A percentile compares a stretch with the other conserved stretches of the same genome.
These are phyloP conservation scores for Teratosphaeria pseudoeucalypti DNA, from an alignment of 2,329 filamentous ascomycete species.

Conservation along the genomic window DNA sequence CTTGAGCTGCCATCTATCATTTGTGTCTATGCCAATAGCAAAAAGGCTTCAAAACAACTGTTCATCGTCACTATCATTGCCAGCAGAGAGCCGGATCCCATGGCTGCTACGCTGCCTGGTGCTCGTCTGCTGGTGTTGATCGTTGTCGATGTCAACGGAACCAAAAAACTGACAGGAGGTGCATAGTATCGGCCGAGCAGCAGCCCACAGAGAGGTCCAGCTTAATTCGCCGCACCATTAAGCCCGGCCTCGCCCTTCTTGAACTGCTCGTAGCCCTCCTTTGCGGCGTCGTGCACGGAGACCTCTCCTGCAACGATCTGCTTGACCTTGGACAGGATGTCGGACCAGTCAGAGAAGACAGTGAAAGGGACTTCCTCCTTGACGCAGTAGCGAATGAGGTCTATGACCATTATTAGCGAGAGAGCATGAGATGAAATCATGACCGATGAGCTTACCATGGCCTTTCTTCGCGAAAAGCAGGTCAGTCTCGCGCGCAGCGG, in stretches of 20 bases:
- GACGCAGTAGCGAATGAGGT: constrained; percentile 80
- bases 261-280: constrained; percentile 38
- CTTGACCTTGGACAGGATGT: constrained; percentile 66
- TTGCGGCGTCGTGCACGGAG: constrained; percentile 59
- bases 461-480: constrained; percentile 88
- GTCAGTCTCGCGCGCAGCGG: constrained; percentile 85
- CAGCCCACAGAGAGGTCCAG: neutral
- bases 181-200: neutral
- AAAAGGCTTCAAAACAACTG: neutral
- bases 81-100: neutral
- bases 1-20: neutral
- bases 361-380: constrained; percentile 78
- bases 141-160: too few species aligned
- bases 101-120: neutral
- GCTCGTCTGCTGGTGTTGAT: too few species aligned
- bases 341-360: constrained; percentile 73
- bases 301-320: constrained; percentile 65
- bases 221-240: constrained; percentile 7
- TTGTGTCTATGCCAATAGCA: neutral
- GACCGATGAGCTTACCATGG: constrained; percentile 48
- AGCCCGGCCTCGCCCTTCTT: constrained; percentile 35
- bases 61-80: neutral
- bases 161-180: too few species aligned
- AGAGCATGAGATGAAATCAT: neutral
- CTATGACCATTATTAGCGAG: constrained; percentile 32